A percentile compares a stretch with the other conserved stretches of the same genome.
Evolutionary conservation across 208 protist species (phyloP).

Genomic region (Leishmania martiniquensis): DNA sequence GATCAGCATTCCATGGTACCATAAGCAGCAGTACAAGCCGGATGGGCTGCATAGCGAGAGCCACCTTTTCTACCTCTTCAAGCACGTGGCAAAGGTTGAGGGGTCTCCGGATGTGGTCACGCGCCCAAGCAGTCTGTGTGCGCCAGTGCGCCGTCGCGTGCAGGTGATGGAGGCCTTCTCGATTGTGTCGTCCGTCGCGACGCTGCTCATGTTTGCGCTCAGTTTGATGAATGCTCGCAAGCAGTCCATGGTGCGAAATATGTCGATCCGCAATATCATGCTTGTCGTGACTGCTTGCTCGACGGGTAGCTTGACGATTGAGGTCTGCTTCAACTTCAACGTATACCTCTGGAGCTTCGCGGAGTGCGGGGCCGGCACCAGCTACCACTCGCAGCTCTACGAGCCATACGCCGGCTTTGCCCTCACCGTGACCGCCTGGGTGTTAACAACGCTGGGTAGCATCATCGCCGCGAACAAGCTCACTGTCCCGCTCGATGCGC

Average conservation of each 20-base stretch:
- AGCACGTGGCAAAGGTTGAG: slow-evolving; percentile 37
- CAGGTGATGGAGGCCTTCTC: slow-evolving; percentile 57
- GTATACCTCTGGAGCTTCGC: slow-evolving; percentile 71
- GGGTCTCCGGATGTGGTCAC: slow-evolving; percentile 27
- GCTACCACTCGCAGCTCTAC: slow-evolving; percentile 77
- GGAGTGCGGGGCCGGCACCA: slow-evolving; percentile 43
- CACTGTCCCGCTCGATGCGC: slow-evolving; percentile 54
- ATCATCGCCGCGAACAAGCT: slow-evolving; percentile 54
- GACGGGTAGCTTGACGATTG: slow-evolving; percentile 49
- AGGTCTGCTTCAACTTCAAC: slow-evolving; percentile 69
- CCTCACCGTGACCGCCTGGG: slow-evolving; percentile 67
- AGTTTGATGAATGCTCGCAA: slow-evolving; percentile 37
- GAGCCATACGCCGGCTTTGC: slow-evolving; percentile 69
- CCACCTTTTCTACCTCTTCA: slow-evolving; percentile 61
- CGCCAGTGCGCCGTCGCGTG: slow-evolving; percentile 41
- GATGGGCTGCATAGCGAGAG: slow-evolving; percentile 29
- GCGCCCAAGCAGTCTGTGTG: slow-evolving; percentile 38
- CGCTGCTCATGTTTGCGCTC: slow-evolving; percentile 41
- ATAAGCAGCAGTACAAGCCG: slow-evolving; percentile 60
- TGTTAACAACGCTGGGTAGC: slow-evolving; percentile 45
- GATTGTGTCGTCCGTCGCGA: slow-evolving; percentile 36
- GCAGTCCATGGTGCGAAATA: slow-evolving; percentile 22
- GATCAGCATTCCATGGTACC: slow-evolving; percentile 69
- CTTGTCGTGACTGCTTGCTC: slow-evolving; percentile 35
- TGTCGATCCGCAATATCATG: slow-evolving; percentile 28